Evolutionary conservation across 2,329 filamentous ascomycete species (phyloP).

Genomic region (Sphaceloma murrayae): DNA sequence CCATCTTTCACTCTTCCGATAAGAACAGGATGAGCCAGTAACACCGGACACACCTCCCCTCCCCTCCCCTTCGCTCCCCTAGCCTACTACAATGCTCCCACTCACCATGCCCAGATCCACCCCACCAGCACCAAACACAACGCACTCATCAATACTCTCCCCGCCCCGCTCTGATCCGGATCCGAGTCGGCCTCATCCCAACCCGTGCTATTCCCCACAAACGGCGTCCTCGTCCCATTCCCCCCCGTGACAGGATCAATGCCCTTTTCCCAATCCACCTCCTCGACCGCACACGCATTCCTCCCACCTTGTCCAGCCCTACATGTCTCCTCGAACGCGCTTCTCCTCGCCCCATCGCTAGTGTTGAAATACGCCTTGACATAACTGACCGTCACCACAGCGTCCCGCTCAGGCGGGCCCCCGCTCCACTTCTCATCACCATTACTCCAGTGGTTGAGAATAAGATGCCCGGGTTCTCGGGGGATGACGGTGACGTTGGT

Average conservation of each 20-base stretch:
- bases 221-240: conserved; percentile 33
- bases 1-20: too few species aligned
- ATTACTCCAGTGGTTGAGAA: conserved; percentile 70
- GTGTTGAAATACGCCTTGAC: conserved; percentile 76
- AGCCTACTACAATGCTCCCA: background rate
- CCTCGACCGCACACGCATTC: conserved; percentile 36
- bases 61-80: too few species aligned
- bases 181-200: conserved; percentile 4
- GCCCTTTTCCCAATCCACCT: conserved; percentile 39
- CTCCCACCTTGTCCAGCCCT: conserved; percentile 6
- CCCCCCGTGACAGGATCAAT: conserved; percentile 25
- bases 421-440: conserved; percentile 52
- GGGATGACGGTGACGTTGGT: conserved; percentile 37
- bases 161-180: conserved; percentile 8
- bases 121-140: background rate
- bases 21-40: too few species aligned
- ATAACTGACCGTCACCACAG: conserved; percentile 56
- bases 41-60: too few species aligned
- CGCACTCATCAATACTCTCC: background rate
- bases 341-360: conserved; percentile 35
- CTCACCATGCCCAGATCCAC: background rate
- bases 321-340: conserved; percentile 30
- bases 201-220: conserved; percentile 34
- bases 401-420: conserved; percentile 56
- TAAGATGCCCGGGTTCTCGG: conserved; percentile 51